phyloP scores from a whole-genome alignment of 139 green algal species.

The Klebsormidium nitens region DNA sequence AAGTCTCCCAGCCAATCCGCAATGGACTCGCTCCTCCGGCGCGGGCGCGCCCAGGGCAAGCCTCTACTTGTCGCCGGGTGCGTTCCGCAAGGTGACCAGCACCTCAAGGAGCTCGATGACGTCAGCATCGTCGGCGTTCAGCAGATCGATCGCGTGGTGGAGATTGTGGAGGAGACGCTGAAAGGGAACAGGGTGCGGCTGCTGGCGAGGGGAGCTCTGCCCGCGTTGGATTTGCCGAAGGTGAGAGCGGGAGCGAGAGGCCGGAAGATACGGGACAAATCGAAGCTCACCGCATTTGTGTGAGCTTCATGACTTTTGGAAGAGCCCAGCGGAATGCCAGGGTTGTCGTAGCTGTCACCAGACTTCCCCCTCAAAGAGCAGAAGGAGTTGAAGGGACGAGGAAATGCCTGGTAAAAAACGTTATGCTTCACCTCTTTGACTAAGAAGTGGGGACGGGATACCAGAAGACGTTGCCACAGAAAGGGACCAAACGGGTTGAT shows the following conservation, averaged over 20 bases:
- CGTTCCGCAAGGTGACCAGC: constrained; percentile 77
- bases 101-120: constrained; percentile 63
- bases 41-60: constrained; percentile 43
- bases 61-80: constrained; percentile 76
- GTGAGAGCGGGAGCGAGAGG: constrained; percentile 32
- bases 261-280: background rate
- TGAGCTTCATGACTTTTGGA: too few species aligned
- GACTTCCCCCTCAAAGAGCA: too few species aligned
- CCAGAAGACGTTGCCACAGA: too few species aligned
- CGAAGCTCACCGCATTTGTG: too few species aligned
- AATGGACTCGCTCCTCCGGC: constrained; percentile 62
- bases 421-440: too few species aligned
- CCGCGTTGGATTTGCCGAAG: constrained; percentile 85
- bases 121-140: constrained; percentile 69
- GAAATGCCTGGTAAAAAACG: too few species aligned
- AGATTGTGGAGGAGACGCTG: constrained; percentile 85
- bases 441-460: too few species aligned
- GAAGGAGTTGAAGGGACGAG: too few species aligned
- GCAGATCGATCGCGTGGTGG: constrained; percentile 85
- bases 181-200: constrained; percentile 73
- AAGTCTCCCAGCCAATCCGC: constrained; percentile 74
- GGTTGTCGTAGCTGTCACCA: too few species aligned
- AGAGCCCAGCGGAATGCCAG: too few species aligned
- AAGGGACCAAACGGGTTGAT: background rate
- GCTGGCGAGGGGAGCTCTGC: constrained; percentile 65